A percentile compares a stretch with the other conserved stretches of the same genome.
phyloP scores from a whole-genome alignment of 441 rosid species.

The Macaranga tanarius region DNA sequence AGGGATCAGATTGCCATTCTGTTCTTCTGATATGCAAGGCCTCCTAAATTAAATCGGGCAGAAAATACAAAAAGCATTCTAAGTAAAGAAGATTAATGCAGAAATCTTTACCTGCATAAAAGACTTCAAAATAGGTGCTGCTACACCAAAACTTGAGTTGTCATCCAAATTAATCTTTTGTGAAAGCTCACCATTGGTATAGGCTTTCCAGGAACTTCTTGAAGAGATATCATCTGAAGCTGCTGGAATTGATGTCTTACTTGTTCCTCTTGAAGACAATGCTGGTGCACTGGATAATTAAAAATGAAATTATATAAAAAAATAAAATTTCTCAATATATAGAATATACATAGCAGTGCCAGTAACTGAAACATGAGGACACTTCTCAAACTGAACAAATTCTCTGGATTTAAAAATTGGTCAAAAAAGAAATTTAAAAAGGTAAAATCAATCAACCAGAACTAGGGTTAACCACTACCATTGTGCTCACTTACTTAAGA shows the following conservation, averaged over 20 bases:
- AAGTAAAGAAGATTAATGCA: neutral
- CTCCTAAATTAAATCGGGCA: neutral
- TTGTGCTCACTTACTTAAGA: neutral
- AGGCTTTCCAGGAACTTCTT: slow-evolving; percentile 64
- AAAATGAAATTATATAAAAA: slow-evolving; percentile 15
- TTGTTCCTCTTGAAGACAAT: slow-evolving; percentile 67
- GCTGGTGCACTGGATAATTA: slow-evolving; percentile 68
- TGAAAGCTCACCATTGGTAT: slow-evolving; percentile 64
- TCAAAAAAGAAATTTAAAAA: neutral
- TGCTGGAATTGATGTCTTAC: slow-evolving; percentile 49
- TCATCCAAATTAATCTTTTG: slow-evolving; percentile 60
- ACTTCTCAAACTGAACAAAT: neutral
- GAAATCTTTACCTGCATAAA: slow-evolving; percentile 73
- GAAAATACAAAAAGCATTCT: neutral
- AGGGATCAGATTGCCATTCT: neutral
- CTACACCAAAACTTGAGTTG: slow-evolving; percentile 65
- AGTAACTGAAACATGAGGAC: neutral
- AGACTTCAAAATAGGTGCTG: slow-evolving; percentile 88
- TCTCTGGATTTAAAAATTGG: neutral
- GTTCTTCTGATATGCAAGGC: neutral
- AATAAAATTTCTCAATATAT: neutral
- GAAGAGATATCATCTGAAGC: slow-evolving; percentile 50
- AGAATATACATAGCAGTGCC: too few relatives aligned
- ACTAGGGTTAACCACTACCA: neutral
- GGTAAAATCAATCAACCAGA: neutral